Evolutionary conservation across 257 asterid genomes (phyloP), one percentile per base, ranked within the genome.

Genomic region (Henckelia pumila): DNA sequence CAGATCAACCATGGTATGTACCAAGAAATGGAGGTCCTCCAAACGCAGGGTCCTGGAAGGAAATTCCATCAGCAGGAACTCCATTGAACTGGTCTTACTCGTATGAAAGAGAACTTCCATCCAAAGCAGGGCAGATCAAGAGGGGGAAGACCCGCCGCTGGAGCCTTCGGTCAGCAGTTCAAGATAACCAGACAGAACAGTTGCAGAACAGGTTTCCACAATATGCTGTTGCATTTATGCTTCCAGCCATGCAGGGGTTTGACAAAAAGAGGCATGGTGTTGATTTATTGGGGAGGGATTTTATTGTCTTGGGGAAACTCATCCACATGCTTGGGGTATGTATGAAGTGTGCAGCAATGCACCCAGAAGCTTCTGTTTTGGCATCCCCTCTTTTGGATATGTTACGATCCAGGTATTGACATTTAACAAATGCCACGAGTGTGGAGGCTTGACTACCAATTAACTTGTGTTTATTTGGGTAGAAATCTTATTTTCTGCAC

Each of bases 161-260:
- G 99, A 76, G 82, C 84, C 83, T 71, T 61, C 80, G 63, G 47
- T 68, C 84, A 55, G 73, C 79, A 40, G 29, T 35, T 35, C 83
- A 73, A 70, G 87, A 71, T 63, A 79, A 68, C 73, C 83, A 79
- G 62, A 44, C 59, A 60, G 86, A 85, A 52, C 63, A 73, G 77
- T 80, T 91, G 73, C 89, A 81, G 70, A 94, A 94, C 75, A 78
- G 56, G 40, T 94, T 94, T 78, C 97, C 95, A 33, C 89, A 83
- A 72, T 87, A 91, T 82, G 96, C 96, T 58, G 96, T 97, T 2
- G 89, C 88, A 32, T 91, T 93, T 76, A 90, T 93, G 98, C 96
- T 93, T 67, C 98, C 97, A 24, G 88, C 88, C 60, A 93, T 93
- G 98, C 82, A 81, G 75, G 95, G 89, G 70, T 86, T 78, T 71